Conservation (phyloP, 2,329 filamentous ascomycete genomes). For the Phyllosticta capitalensis region DNA sequence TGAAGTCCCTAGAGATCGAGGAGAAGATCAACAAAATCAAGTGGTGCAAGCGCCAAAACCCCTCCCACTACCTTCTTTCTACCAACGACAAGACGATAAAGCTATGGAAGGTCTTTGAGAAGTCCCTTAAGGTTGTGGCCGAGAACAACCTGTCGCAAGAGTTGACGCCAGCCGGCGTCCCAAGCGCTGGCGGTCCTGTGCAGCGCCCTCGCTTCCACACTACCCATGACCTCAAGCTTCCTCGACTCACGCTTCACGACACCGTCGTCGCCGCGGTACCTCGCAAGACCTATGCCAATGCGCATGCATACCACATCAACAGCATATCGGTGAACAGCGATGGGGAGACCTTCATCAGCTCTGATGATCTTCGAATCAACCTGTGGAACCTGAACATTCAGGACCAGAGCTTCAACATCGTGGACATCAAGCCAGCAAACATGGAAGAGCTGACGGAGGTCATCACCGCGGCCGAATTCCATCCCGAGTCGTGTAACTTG, state of each 20-base stretch:
- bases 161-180: conserved; percentile 64
- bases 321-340: conserved; percentile 99
- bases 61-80: conserved; percentile 93
- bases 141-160: conserved; percentile 98
- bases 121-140: conserved; percentile 95
- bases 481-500: conserved; percentile 96
- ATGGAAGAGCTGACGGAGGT: conserved; percentile 99
- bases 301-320: conserved; percentile 99
- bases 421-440: conserved; percentile 98
- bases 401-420: conserved; percentile 99
- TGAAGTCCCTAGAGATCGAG: conserved; percentile 98
- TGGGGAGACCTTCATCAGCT: conserved; percentile 98
- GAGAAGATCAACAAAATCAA: conserved; percentile 99
- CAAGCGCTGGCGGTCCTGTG: conserved; percentile 68
- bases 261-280: conserved; percentile 96
- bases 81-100: conserved; percentile 99
- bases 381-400: conserved; percentile 99
- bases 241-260: conserved; percentile 93
- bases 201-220: conserved; percentile 72
- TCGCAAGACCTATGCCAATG: conserved; percentile 92
- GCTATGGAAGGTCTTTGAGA: conserved; percentile 99
- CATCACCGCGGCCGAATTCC: conserved; percentile 96
- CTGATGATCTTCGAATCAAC: conserved; percentile 94
- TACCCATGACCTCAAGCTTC: conserved; percentile 78
- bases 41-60: conserved; percentile 97